Percentiles rank a stretch among this genome's conserved stretches.
Conservation (phyloP, 495 filamentous ascomycete species). For the Astrocystis sublimbata region DNA sequence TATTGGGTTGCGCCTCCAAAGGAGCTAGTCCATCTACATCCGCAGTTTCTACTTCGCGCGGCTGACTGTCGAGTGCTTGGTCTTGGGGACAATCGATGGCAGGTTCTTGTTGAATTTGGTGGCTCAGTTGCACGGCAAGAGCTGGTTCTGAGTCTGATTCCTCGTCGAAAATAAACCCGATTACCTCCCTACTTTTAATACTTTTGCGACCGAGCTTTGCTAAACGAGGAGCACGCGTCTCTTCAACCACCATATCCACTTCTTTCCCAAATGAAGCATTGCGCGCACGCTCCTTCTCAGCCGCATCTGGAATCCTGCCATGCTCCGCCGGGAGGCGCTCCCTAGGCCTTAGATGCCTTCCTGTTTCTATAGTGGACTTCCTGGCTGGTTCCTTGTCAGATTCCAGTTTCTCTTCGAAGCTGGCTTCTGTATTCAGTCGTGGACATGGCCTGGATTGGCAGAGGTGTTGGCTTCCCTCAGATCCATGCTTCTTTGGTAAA, state of each 20-base stretch:
- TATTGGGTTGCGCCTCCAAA: not conserved
- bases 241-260: not conserved
- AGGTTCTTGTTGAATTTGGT: not conserved
- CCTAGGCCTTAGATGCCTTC: not conserved
- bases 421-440: not conserved
- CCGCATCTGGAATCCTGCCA: not conserved
- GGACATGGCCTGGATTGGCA: not conserved
- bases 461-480: not conserved
- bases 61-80: not conserved
- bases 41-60: not conserved
- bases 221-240: conserved; percentile 29
- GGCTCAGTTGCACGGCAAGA: not conserved
- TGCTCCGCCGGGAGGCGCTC: not conserved
- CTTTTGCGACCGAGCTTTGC: conserved; percentile 41
- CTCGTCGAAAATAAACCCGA: conserved; percentile 39
- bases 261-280: not conserved
- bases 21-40: not conserved
- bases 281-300: not conserved
- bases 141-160: conserved; percentile 19
- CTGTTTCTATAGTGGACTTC: not conserved
- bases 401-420: not conserved
- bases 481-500: not conserved
- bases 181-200: conserved; percentile 46
- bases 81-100: not conserved
- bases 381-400: not conserved